phyloP scores from a whole-genome alignment of 192 early-diverging fungal genomes.

The Mortierella claussenii region DNA sequence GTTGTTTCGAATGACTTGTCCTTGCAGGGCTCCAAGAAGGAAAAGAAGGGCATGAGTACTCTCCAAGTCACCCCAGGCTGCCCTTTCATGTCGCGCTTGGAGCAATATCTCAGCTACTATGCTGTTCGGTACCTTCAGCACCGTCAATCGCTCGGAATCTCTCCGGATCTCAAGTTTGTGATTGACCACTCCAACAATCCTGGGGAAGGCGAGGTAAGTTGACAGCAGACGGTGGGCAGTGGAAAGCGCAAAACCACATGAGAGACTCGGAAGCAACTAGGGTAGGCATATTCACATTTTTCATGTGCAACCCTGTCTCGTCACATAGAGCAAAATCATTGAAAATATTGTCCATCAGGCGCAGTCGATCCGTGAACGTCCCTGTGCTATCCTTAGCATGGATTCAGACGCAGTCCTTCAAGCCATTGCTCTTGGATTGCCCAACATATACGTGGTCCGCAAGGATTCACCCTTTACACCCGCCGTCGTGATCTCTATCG shows the following conservation, averaged over 20 bases:
- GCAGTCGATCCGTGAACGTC: conserved; percentile 32
- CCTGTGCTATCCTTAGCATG: conserved; percentile 50
- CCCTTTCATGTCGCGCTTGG: conserved; percentile 48
- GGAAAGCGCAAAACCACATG: no score
- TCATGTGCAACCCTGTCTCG: no score
- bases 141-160: conserved; percentile 23
- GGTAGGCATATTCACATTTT: no score
- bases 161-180: conserved; percentile 53
- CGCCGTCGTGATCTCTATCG: conserved; percentile 32
- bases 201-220: conserved; percentile 54
- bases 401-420: conserved; percentile 51
- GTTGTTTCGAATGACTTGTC: no score
- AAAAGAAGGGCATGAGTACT: conserved; percentile 30
- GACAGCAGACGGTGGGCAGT: no score
- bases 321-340: conserved; percentile 55
- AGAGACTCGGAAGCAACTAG: no score
- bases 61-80: conserved; percentile 51
- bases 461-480: conserved; percentile 20
- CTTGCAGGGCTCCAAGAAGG: conserved; percentile 11
- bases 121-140: conserved; percentile 46
- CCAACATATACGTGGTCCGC: conserved; percentile 42
- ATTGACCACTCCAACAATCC: conserved; percentile 53
- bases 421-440: conserved; percentile 45
- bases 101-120: conserved; percentile 51
- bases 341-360: conserved; percentile 48